Evolutionary conservation across 1,284 basidiomycete genomes (phyloP).

Genomic region (Ceratobasidium sp.): DNA sequence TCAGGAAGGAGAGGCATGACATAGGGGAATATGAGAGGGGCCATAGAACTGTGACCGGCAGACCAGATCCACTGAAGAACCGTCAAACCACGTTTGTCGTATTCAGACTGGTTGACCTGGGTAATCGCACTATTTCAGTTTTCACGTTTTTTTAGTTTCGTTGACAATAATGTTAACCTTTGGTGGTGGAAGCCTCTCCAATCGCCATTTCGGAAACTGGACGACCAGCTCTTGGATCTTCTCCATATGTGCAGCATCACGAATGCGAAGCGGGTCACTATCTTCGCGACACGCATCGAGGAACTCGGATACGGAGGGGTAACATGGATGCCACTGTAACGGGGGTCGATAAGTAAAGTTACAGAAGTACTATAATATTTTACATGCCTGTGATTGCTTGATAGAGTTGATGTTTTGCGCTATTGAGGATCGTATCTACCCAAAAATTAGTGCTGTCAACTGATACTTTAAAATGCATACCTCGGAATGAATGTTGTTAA

Average conservation of each 20-base stretch:
- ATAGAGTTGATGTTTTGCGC: slow-evolving; percentile 72
- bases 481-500: slow-evolving; percentile 86
- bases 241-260: slow-evolving; percentile 69
- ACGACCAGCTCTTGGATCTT: slow-evolving; percentile 68
- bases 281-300: slow-evolving; percentile 70
- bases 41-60: slow-evolving; percentile 74
- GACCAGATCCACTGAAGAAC: slow-evolving; percentile 86
- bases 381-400: slow-evolving; percentile 54
- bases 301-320: slow-evolving; percentile 74
- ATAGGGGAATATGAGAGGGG: slow-evolving; percentile 78
- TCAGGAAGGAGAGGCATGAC: slow-evolving; percentile 80
- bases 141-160: slow-evolving; percentile 56
- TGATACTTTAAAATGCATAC: slow-evolving; percentile 58
- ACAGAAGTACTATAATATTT: slow-evolving; percentile 42
- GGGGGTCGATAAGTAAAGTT: slow-evolving; percentile 57
- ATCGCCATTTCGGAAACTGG: slow-evolving; percentile 74
- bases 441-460: slow-evolving; percentile 38
- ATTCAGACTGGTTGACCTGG: slow-evolving; percentile 13
- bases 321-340: slow-evolving; percentile 81
- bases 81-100: slow-evolving; percentile 47
- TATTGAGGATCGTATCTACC: slow-evolving; percentile 77
- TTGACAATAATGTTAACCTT: slow-evolving; percentile 87
- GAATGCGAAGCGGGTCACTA: slow-evolving; percentile 73
- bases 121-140: neutral
- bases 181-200: slow-evolving; percentile 84